These are phyloP conservation scores for Akanthomyces uredinophilus DNA, from an alignment of 2,329 filamentous ascomycete genomes.

Conservation along the genomic window DNA sequence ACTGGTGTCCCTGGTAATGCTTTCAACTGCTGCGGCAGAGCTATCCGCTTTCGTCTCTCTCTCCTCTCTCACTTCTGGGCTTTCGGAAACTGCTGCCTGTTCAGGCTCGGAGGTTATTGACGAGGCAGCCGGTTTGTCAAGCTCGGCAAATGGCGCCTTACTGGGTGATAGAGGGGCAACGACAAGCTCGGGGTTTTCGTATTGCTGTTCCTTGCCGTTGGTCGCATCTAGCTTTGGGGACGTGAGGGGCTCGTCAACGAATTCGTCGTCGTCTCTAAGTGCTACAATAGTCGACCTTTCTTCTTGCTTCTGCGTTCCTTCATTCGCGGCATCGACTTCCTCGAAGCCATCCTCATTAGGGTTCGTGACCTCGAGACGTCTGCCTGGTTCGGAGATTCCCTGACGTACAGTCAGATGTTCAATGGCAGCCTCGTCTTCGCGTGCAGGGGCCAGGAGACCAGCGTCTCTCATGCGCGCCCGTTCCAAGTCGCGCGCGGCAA, in stretches of 20 bases:
- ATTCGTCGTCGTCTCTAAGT: slow-evolving; percentile 61
- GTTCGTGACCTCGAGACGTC: slow-evolving; percentile 74
- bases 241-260: slow-evolving; percentile 72
- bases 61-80: slow-evolving; percentile 16
- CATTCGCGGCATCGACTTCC: slow-evolving; percentile 67
- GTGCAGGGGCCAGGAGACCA: slow-evolving; percentile 56
- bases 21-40: slow-evolving; percentile 13
- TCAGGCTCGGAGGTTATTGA: background rate
- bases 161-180: slow-evolving; percentile 54
- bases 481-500: slow-evolving; percentile 72
- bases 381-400: slow-evolving; percentile 52
- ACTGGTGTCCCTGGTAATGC: slow-evolving; percentile 2
- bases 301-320: slow-evolving; percentile 45
- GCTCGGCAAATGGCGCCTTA: slow-evolving; percentile 25
- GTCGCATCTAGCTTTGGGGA: slow-evolving; percentile 61
- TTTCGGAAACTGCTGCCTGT: slow-evolving; percentile 2
- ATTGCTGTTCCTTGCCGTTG: slow-evolving; percentile 45
- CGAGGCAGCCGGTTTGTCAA: slow-evolving; percentile 19
- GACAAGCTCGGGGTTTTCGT: slow-evolving; percentile 52
- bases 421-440: slow-evolving; percentile 33
- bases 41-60: slow-evolving; percentile 14
- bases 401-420: slow-evolving; percentile 61
- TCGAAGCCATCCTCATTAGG: slow-evolving; percentile 89
- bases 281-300: background rate
- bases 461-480: slow-evolving; percentile 73